Conservation (phyloP, 768 basidiomycete species). For the Lactarius pseudohatsudake region DNA sequence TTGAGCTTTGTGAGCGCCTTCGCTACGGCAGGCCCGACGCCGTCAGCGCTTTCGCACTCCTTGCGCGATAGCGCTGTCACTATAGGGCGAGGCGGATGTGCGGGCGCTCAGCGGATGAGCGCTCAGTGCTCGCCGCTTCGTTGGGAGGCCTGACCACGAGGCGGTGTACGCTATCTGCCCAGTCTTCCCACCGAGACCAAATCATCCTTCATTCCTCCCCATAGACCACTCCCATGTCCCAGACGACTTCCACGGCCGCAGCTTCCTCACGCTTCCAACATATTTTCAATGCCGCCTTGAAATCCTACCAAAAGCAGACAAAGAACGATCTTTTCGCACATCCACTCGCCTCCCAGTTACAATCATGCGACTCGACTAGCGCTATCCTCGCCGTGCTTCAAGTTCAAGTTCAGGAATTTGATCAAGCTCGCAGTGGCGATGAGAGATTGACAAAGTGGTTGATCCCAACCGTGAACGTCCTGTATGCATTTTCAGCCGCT, state of each 20-base stretch:
- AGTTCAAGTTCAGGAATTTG: neutral
- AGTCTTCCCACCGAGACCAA: too few species aligned
- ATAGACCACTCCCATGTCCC: neutral
- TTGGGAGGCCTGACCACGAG: too few species aligned
- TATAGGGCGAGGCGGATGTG: conserved; percentile 80
- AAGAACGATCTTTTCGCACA: neutral
- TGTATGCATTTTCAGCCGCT: too few species aligned
- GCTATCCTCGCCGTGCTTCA: neutral
- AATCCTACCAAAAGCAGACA: neutral
- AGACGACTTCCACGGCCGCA: neutral
- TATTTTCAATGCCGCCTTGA: neutral
- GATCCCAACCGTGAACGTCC: neutral
- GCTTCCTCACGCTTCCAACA: neutral
- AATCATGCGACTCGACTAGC: neutral
- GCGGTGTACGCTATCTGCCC: too few species aligned
- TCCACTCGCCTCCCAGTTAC: neutral
- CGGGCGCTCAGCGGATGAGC: conserved; percentile 69
- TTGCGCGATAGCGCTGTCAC: conserved; percentile 76
- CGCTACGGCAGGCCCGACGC: conserved; percentile 54
- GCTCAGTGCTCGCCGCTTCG: too few species aligned
- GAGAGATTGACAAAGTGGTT: neutral
- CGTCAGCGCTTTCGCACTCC: conserved; percentile 87
- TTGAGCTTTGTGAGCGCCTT: conserved; percentile 69
- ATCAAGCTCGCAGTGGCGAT: neutral
- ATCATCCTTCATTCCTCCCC: too few species aligned